These are phyloP conservation scores for Claviceps purpurea DNA, from an alignment of 2,329 filamentous ascomycete species.

Conservation along the genomic window DNA sequence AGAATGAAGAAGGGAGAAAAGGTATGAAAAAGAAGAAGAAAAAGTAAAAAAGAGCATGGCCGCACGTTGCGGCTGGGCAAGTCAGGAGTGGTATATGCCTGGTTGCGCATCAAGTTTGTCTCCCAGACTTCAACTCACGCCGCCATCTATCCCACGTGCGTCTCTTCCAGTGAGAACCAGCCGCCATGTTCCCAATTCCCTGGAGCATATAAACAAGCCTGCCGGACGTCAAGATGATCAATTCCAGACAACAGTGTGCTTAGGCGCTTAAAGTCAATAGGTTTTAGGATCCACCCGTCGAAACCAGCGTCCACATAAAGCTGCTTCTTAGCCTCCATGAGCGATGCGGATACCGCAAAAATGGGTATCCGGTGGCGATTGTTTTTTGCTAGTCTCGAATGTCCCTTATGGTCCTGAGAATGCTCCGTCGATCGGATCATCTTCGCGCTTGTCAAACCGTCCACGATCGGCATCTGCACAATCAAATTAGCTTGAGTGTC, in stretches of 20 bases:
- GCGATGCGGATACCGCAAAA: conserved; percentile 75
- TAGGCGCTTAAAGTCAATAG: conserved; percentile 67
- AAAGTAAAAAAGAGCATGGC: background rate
- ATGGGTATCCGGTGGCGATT: conserved; percentile 66
- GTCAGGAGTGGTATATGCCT: background rate
- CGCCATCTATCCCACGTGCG: background rate
- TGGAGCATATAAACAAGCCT: conserved; percentile 51
- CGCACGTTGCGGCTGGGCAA: background rate
- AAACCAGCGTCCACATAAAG: conserved; percentile 68
- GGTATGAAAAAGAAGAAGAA: too few species aligned
- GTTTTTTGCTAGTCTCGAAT: conserved; percentile 43
- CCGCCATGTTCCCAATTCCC: conserved; percentile 78
- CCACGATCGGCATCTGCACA: conserved; percentile 79
- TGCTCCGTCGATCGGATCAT: conserved; percentile 67
- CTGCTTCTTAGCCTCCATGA: conserved; percentile 55
- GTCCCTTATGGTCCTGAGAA: conserved; percentile 27
- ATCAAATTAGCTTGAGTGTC: background rate
- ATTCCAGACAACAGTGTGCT: conserved; percentile 58
- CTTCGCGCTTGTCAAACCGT: conserved; percentile 69
- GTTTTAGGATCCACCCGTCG: conserved; percentile 84
- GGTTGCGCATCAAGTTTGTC: background rate
- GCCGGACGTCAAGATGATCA: conserved; percentile 42
- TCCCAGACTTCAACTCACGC: background rate
- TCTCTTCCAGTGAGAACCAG: conserved; percentile 46
- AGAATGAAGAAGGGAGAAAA: too few species aligned